These are phyloP conservation scores for Hericium alpestre DNA, from an alignment of 768 basidiomycete species.

Conservation along the genomic window DNA sequence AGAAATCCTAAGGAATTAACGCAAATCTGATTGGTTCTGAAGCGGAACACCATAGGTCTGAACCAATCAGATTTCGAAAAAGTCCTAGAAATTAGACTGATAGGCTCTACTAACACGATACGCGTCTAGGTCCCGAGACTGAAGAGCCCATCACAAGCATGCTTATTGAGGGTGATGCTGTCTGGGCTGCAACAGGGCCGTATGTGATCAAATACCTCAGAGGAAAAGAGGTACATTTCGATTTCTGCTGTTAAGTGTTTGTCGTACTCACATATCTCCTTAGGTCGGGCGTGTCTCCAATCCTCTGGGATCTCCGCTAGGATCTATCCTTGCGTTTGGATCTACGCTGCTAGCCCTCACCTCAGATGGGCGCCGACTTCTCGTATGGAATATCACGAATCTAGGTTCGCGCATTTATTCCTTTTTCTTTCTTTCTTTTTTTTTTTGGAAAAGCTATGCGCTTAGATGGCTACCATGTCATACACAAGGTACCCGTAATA, in stretches of 20 bases:
- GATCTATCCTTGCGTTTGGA: slow-evolving; percentile 70
- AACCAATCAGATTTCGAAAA: too few relatives aligned
- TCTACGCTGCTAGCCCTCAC: slow-evolving; percentile 69
- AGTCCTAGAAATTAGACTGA: too few relatives aligned
- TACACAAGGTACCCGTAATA: background rate
- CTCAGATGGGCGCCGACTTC: slow-evolving; percentile 66
- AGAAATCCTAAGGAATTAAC: too few relatives aligned
- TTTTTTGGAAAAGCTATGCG: background rate
- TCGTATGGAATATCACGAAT: slow-evolving; percentile 62
- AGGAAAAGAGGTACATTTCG: slow-evolving; percentile 68
- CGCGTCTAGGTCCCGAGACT: slow-evolving; percentile 65
- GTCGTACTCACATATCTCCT: background rate
- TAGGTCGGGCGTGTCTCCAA: slow-evolving; percentile 53
- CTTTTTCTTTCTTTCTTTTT: too few relatives aligned
- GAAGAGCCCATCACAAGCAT: slow-evolving; percentile 63
- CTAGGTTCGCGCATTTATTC: slow-evolving; percentile 35
- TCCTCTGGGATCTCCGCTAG: slow-evolving; percentile 49
- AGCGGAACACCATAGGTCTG: too few relatives aligned
- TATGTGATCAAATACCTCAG: slow-evolving; percentile 69
- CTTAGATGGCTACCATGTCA: background rate
- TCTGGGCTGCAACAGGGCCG: slow-evolving; percentile 70
- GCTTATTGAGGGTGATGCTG: slow-evolving; percentile 73
- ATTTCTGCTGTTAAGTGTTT: background rate
- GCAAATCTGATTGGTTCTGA: too few relatives aligned
- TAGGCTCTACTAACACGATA: slow-evolving; percentile 3